Conservation (phyloP, 345 rosid species). For the Hibiscus tridactylites region DNA sequence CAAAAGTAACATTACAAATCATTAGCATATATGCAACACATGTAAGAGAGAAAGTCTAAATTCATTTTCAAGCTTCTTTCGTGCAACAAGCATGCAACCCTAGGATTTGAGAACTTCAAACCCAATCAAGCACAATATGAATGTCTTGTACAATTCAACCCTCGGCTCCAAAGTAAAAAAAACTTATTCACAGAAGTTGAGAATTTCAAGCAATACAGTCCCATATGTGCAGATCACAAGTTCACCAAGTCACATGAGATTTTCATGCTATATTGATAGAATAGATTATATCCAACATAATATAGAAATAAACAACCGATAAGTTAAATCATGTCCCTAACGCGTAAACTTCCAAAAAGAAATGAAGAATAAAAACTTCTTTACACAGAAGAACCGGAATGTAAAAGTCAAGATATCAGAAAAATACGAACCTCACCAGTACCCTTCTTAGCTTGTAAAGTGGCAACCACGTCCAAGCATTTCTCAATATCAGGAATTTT, state of each 20-base stretch:
- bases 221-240: not conserved
- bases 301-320: no score
- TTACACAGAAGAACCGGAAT: not conserved
- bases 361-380: not conserved
- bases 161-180: not conserved
- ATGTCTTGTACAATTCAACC: not conserved
- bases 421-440: slow-evolving; percentile 72
- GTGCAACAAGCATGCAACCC: not conserved
- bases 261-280: not conserved
- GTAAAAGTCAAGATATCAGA: slow-evolving; percentile 5
- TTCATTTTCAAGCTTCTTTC: not conserved
- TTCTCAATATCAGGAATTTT: slow-evolving; percentile 93
- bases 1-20: not conserved
- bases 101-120: not conserved
- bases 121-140: not conserved
- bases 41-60: not conserved
- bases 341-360: not conserved
- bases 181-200: not conserved
- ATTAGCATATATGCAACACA: not conserved
- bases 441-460: slow-evolving; percentile 75
- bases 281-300: no score
- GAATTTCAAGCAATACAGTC: not conserved
- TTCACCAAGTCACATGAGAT: not conserved
- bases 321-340: not conserved
- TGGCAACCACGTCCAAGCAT: slow-evolving; percentile 77